Base-by-base conservation (phyloP, 2,329 filamentous ascomycete species). In the Phyllachora maydis region DNA sequence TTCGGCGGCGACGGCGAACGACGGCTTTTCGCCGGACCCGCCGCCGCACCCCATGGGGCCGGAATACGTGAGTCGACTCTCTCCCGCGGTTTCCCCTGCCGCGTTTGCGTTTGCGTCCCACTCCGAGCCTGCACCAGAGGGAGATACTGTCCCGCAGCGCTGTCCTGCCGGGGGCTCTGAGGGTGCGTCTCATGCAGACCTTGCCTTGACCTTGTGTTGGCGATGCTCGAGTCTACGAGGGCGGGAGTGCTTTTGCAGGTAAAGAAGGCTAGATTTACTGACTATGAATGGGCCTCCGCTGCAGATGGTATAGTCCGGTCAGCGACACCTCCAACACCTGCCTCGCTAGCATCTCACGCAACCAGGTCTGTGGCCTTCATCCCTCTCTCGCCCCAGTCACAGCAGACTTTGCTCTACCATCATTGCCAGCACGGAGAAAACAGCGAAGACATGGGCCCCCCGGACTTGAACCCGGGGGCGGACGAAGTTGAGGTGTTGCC, bases 351-450 rank as follows among this genome's bases (percentile, higher is more conserved):
- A n/a, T n/a, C n/a, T n/a, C n/a, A n/a, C 26, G 29, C 31, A 8
- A 28, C 43, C 12, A 57, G 57, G 29, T 50, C 51, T 1, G 55
- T 62, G 2, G 33, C 41, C 2, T 63, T 60, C 26, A 46, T 50
- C 3, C 57, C 58, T 1, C 35, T 63, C 19, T 62, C 57, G 3
- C 58, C 58, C 1, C 49, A 54, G 24, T 59, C 55, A 10, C 50
- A 50, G 0, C 47, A 40, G 26, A 58, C 55, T 0, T 50, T 60
- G 35, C 40, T 45, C 11, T 38, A 44, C 14, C 56, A 57, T 28
- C 47, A 37, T 18, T 36, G 37, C 16, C 39, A 45, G 8, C 46
- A 52, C 11, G 39, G 35, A 13, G 28, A 30, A 8, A 19, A 27
- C 16, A 23, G 28, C 14, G 16, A 25, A 1, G 24, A 27, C 16